Evolutionary conservation across 148 eudicot genomes (phyloP).

Genomic region (Nepenthes mirabilis): DNA sequence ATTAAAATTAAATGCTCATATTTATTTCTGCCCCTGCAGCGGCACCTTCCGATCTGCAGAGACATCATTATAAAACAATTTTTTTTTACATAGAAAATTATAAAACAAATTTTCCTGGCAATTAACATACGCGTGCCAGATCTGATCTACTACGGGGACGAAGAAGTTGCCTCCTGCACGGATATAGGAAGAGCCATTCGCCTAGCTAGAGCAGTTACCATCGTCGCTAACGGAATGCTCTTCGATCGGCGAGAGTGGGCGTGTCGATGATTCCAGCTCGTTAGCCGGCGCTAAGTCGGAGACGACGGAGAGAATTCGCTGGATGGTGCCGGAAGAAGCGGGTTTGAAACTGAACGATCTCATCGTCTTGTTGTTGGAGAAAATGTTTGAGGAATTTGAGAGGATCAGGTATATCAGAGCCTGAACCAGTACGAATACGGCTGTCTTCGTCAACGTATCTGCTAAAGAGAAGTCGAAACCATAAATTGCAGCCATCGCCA

Average conservation of each 20-base stretch:
- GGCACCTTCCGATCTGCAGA: too few relatives aligned
- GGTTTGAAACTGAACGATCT: conserved; percentile 34
- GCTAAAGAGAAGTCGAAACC: conserved; percentile 8
- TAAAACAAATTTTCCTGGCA: too few relatives aligned
- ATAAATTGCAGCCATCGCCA: neutral
- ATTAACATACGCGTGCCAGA: too few relatives aligned
- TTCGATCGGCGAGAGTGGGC: neutral
- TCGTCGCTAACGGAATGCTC: neutral
- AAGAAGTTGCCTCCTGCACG: too few relatives aligned
- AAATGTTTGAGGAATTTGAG: conserved; percentile 32
- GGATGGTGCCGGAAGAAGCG: conserved; percentile 20
- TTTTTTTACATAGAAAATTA: too few relatives aligned
- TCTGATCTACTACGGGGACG: too few relatives aligned
- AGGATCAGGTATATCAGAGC: conserved; percentile 38
- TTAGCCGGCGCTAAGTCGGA: conserved; percentile 22
- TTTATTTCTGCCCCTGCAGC: too few relatives aligned
- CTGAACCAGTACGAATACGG: conserved; percentile 32
- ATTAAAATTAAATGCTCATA: too few relatives aligned
- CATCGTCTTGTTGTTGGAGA: conserved; percentile 23
- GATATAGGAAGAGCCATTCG: too few relatives aligned
- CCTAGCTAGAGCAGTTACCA: too few relatives aligned
- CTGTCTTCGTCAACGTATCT: conserved; percentile 21
- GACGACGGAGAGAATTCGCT: conserved; percentile 18
- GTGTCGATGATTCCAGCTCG: neutral
- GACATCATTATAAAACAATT: too few relatives aligned